Conservation (phyloP, 768 basidiomycete genomes). For the Mrakia blollopis region DNA sequence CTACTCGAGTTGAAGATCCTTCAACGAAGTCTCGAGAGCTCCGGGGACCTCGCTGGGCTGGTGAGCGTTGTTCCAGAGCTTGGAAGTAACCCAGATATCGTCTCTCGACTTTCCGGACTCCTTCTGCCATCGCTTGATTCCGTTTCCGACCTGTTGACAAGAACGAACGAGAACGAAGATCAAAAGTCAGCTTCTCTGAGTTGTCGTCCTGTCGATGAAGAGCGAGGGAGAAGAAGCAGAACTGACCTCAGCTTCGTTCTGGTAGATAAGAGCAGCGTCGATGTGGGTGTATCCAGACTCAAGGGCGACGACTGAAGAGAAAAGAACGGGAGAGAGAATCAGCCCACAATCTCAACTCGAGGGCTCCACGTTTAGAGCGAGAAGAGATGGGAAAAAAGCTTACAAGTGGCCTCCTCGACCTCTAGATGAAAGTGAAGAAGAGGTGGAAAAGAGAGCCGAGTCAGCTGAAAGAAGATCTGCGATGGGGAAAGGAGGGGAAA, state of each 20-base stretch:
- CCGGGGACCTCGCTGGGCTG: conserved; percentile 8
- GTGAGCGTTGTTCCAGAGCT: conserved; percentile 30
- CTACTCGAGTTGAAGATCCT: conserved; percentile 23
- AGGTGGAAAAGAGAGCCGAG: neutral
- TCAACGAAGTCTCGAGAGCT: conserved; percentile 23
- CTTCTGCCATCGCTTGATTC: conserved; percentile 17
- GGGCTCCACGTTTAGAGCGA: neutral
- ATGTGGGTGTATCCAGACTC: conserved; percentile 24
- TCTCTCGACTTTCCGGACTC: conserved; percentile 21
- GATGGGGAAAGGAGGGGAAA: neutral
- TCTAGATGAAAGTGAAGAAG: neutral
- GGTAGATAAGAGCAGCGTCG: conserved; percentile 26
- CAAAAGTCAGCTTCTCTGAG: neutral
- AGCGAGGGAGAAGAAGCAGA: neutral
- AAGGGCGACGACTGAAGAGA: conserved; percentile 8
- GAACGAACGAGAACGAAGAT: neutral
- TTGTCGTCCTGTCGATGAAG: too few relatives aligned
- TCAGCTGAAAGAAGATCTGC: neutral
- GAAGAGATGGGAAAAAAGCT: neutral
- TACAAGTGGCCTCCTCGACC: conserved; percentile 24
- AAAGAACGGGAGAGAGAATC: neutral
- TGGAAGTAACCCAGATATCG: conserved; percentile 26
- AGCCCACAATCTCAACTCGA: neutral
- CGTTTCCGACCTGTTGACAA: conserved; percentile 17
- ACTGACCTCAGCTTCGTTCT: neutral